Evolutionary conservation across 2,329 filamentous ascomycete species (phyloP), one percentile per base, ranked within the genome.

Genomic region (Calonectria pseudoturangicola): DNA sequence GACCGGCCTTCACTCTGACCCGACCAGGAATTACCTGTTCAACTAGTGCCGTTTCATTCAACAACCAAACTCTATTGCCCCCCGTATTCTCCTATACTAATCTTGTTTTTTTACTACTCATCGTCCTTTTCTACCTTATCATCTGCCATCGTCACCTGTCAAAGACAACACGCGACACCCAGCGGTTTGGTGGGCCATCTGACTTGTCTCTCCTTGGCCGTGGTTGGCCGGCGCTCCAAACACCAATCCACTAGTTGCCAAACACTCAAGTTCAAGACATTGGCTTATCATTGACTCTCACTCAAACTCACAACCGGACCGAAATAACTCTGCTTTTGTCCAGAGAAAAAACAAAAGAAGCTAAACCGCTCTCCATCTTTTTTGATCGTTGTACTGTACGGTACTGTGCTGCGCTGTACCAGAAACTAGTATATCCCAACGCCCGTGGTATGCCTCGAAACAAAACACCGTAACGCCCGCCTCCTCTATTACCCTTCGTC

Each of bases 401-500:
- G 51, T 62, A 50, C 63, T 67, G 64, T 63, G 64, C 54, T 56
- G 56, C 56, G 58, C 58, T 48, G 65, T 47, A 64, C 65, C 68
- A 41, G 68, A 65, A 72, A 66, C 65, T 67, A 68, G 70, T 72
- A 72, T 72, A 72, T 72, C 64, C 70, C 70, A 72, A 72, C 70
- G 70, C 70, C 70, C 65, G 58, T 72, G 70, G 70, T 72, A 72
- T 72, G 70, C 70, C 70, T 72, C 65, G 65, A 68, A 72, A 68
- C 70, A 72, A 72, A 72, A 72, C 70, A 72, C 70, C 70, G 65
- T 68, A 72, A 72, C 70, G 70, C 70, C 69, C 64, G 39, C 50
- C 45, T 43, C 47, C 66, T 54, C 43, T 60, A 68, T 68, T 68
- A 66, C 64, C 70, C 65, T 68, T 72, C 58, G 62, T 71, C 64